Evolutionary conservation across 2,329 filamentous ascomycete species (phyloP), one percentile per base, ranked within the genome.

Genomic region (Fusarium luffae): DNA sequence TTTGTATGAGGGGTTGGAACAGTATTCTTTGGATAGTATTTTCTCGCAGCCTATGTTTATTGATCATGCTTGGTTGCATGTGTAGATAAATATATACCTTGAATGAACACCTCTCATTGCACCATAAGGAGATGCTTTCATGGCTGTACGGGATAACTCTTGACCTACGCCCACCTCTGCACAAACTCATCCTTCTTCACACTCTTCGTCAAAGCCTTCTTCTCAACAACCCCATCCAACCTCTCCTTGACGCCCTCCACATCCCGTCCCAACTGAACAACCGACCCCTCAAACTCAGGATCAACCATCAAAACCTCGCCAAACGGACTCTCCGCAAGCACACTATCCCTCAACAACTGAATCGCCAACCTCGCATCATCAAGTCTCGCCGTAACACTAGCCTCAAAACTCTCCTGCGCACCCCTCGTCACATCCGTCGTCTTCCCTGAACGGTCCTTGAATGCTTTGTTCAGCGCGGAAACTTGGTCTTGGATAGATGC

Each of bases 251-350:
- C 76, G 58, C 80, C 80, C 3, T 78, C 78, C 47, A 85, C 78
- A 75, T 86, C 85, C 51, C 82, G 79, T 2, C 75, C 75, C 55
- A 87, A 69, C 13, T 86, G 79, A 0, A 76, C 74, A n/a, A 89
- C 83, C 3, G 83, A 84, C 4, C 76, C 79, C 58, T 87, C 84
- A 40, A 88, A 83, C 28, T 87, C 85, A 0, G 84, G 81, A 68
- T 89, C 87, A 8, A 83, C 77, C 8, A 89, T 80, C 43, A 79
- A 80, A 7, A 87, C 81, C n/a, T 80, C 75, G 0, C 79, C 79
- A 70, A 82, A 87, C 7, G 82, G 77, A 30, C 82, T 86, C 70
- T 89, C 86, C 0, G 85, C 84, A 3, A 88, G 76, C 1, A 89
- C 76, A 42, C 83, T 86, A 61, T 87, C 85, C 7, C 81, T 78